Evolutionary conservation across 2,329 filamentous ascomycete species (phyloP).

Genomic region (Pyricularia pennisetigena): DNA sequence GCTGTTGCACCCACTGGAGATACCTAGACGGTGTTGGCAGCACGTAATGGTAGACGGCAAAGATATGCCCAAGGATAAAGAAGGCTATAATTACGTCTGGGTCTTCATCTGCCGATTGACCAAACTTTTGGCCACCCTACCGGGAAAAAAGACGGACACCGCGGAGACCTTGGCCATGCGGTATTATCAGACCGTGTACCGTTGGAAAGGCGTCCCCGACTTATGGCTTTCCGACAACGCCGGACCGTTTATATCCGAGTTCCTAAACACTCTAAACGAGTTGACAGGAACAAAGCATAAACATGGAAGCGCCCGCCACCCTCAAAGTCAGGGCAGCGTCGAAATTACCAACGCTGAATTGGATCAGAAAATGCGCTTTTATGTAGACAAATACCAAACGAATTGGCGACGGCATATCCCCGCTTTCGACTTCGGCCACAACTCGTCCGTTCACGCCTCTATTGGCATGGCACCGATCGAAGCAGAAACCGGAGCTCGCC

Average conservation of each 20-base stretch:
- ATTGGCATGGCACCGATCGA: not conserved
- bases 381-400: not conserved
- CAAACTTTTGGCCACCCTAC: too few relatives aligned
- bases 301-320: not conserved
- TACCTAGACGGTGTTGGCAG: too few relatives aligned
- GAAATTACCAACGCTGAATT: not conserved
- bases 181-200: not conserved
- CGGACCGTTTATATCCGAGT: not conserved
- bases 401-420: not conserved
- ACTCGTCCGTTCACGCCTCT: not conserved
- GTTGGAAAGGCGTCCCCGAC: not conserved
- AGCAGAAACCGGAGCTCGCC: not conserved
- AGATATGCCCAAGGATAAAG: too few relatives aligned
- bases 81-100: too few relatives aligned
- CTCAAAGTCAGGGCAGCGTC: not conserved
- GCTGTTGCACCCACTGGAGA: too few relatives aligned
- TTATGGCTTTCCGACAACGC: not conserved
- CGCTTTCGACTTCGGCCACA: not conserved
- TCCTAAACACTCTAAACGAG: not conserved
- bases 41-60: too few relatives aligned
- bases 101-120: too few relatives aligned
- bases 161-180: not conserved
- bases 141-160: too few relatives aligned
- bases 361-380: not conserved
- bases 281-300: not conserved